A percentile compares a stretch with the other conserved stretches of the same genome.
phyloP scores from a whole-genome alignment of 1,139 yeast genomes.

The Magnusiomyces tetraspermus region DNA sequence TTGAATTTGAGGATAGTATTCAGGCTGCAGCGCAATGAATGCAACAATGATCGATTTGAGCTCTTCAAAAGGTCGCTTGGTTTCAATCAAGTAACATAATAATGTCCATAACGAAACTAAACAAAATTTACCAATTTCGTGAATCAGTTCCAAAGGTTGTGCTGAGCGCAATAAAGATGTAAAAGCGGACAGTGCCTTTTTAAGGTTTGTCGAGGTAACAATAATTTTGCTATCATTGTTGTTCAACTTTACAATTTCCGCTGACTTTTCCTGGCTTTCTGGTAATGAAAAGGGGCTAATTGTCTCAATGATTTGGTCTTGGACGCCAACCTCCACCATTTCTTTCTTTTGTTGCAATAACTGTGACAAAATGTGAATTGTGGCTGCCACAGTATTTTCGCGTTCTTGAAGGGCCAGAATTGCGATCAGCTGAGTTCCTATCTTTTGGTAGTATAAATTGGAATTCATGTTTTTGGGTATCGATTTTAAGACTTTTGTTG shows the following conservation, averaged over 20 bases:
- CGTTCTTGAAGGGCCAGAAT: constrained; percentile 37
- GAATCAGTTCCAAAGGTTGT: background rate
- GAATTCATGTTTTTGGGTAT: constrained; percentile 48
- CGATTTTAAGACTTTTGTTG: constrained; percentile 50
- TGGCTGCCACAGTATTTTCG: constrained; percentile 40
- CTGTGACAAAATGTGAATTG: constrained; percentile 45
- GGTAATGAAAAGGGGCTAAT: constrained; percentile 14
- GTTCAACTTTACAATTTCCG: background rate
- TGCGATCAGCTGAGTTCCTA: constrained; percentile 53
- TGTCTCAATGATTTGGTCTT: constrained; percentile 21
- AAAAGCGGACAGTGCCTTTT: constrained; percentile 12
- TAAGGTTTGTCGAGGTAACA: background rate
- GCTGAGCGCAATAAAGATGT: background rate
- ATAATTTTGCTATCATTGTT: background rate
- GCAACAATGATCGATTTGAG: background rate
- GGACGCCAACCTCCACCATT: constrained; percentile 52
- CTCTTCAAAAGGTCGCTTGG: background rate
- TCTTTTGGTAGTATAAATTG: constrained; percentile 42
- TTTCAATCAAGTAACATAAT: background rate
- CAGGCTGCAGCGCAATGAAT: constrained; percentile 5
- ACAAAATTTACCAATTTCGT: background rate
- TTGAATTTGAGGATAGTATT: constrained; percentile 2
- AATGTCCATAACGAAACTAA: constrained; percentile 2
- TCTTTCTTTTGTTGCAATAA: constrained; percentile 45
- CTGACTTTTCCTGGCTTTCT: background rate